Evolutionary conservation across 2,329 filamentous ascomycete species (phyloP).

Genomic region (Gliomastix tumulicola): DNA sequence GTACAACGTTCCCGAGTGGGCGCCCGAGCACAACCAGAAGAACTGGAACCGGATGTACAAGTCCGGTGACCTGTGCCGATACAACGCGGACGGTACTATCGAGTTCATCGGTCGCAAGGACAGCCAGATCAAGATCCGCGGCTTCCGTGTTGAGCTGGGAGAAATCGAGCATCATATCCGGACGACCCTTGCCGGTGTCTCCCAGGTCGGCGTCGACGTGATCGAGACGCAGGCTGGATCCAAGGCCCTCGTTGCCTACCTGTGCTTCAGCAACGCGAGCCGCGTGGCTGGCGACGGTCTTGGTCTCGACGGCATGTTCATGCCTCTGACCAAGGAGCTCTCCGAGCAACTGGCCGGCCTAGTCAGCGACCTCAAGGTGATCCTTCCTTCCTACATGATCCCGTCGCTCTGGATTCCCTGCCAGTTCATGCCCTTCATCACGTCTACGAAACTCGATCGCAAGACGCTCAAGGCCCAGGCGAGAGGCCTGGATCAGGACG

Average conservation of each 20-base stretch:
- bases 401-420: conserved; percentile 5
- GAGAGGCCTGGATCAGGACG: conserved; percentile 4
- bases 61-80: conserved; percentile 38
- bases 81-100: conserved; percentile 30
- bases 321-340: neutral
- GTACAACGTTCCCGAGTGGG: conserved; percentile 16
- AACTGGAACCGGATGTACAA: conserved; percentile 24
- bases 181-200: neutral
- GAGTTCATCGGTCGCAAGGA: conserved; percentile 39
- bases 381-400: conserved; percentile 9
- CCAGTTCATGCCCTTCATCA: conserved; percentile 26
- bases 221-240: neutral
- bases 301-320: conserved; percentile 4
- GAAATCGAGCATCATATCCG: conserved; percentile 3
- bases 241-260: neutral
- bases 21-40: neutral
- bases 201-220: conserved; percentile 2
- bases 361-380: neutral
- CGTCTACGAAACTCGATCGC: conserved; percentile 31
- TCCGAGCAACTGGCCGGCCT: neutral
- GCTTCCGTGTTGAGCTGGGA: conserved; percentile 3
- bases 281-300: neutral
- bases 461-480: conserved; percentile 4
- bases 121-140: conserved; percentile 5
- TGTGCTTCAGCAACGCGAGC: neutral